Conservation (phyloP, 2,329 filamentous ascomycete genomes). For the Blumeria graminis region DNA sequence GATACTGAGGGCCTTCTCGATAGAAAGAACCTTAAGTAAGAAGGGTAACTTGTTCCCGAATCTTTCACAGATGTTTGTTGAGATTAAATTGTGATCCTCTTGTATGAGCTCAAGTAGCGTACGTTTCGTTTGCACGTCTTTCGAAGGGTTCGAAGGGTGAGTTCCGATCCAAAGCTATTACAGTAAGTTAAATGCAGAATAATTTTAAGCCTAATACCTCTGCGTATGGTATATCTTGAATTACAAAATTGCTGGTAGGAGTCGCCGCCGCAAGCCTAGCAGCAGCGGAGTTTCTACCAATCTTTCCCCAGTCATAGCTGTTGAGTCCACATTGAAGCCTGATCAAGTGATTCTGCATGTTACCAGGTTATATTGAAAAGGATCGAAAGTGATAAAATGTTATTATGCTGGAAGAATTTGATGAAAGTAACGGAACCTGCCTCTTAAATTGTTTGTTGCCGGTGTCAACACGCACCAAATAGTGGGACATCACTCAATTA, state of each 20-base stretch:
- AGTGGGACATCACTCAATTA: no score
- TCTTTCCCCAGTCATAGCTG: constrained; percentile 98
- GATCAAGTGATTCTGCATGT: constrained; percentile 43
- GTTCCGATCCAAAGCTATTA: constrained; percentile 93
- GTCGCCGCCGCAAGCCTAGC: constrained; percentile 78
- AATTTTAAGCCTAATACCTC: constrained; percentile 31
- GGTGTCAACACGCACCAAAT: no score
- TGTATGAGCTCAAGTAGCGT: constrained; percentile 69
- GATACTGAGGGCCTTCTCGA: constrained; percentile 87
- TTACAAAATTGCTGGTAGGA: constrained; percentile 44
- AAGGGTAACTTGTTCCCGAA: constrained; percentile 77
- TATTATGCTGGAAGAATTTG: no score
- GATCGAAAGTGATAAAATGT: no score
- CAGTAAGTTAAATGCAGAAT: constrained; percentile 4
- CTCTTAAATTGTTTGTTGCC: no score
- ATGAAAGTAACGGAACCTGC: no score
- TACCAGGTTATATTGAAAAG: no score
- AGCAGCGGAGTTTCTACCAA: constrained; percentile 65
- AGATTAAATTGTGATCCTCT: constrained; percentile 67
- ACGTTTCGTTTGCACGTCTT: constrained; percentile 61
- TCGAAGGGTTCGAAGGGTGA: constrained; percentile 85
- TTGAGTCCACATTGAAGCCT: constrained; percentile 82
- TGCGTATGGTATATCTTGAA: constrained; percentile 83
- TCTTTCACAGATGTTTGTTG: constrained; percentile 42
- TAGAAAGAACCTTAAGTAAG: constrained; percentile 91